phyloP scores from a whole-genome alignment of 176 grass and related monocot genomes.

The Areca catechu region DNA sequence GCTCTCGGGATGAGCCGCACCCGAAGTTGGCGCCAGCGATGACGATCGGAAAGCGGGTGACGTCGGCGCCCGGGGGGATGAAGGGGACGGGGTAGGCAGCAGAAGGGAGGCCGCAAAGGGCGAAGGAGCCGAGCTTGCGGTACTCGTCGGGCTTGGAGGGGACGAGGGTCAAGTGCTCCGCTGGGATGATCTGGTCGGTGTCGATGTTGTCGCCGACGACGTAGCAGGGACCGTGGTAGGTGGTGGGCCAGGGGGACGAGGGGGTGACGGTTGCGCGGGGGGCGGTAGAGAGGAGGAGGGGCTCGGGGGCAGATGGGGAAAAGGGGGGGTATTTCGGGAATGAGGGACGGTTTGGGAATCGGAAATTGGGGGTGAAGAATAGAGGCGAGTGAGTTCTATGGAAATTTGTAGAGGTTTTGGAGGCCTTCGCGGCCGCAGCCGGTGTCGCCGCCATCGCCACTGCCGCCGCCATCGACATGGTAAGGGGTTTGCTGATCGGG shows the following conservation, averaged over 20 bases:
- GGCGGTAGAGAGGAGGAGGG: slow-evolving; percentile 2
- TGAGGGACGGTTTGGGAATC: slow-evolving; percentile 6
- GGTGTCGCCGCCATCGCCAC: slow-evolving; percentile 3
- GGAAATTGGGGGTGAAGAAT: background rate
- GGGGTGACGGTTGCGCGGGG: background rate
- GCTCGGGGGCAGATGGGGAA: slow-evolving; percentile 1
- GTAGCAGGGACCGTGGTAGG: slow-evolving; percentile 76
- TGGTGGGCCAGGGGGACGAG: slow-evolving; percentile 19
- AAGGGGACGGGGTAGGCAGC: slow-evolving; percentile 51
- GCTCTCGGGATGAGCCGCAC: slow-evolving; percentile 89
- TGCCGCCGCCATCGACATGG: background rate
- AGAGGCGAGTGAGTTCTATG: background rate
- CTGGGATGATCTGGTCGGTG: slow-evolving; percentile 96
- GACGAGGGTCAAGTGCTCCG: slow-evolving; percentile 89
- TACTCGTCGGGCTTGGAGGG: slow-evolving; percentile 93
- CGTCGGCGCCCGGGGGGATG: slow-evolving; percentile 36
- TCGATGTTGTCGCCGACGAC: slow-evolving; percentile 91
- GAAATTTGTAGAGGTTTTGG: background rate
- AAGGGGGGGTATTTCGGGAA: background rate
- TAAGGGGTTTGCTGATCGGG: too few relatives aligned
- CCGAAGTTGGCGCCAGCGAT: slow-evolving; percentile 81
- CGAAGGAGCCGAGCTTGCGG: slow-evolving; percentile 81
- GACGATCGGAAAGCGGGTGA: slow-evolving; percentile 42
- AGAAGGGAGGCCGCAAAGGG: slow-evolving; percentile 56
- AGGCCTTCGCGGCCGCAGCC: background rate